Conservation (phyloP, 805 yeast species). For the Candida argentea region DNA sequence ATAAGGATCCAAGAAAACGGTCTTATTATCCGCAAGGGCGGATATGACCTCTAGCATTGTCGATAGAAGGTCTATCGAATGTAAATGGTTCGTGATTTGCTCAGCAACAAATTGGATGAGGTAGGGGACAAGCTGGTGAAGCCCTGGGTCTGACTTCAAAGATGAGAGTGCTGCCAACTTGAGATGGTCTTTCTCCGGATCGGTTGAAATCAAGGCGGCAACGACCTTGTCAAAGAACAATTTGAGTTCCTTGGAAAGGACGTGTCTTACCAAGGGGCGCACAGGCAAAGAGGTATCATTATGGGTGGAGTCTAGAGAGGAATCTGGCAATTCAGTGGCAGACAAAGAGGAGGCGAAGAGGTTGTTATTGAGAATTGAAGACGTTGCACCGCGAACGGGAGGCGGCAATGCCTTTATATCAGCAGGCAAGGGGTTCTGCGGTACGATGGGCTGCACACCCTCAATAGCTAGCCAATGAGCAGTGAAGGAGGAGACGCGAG, state of each 20-base stretch:
- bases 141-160: slow-evolving; percentile 83
- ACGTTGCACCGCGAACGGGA: slow-evolving; percentile 71
- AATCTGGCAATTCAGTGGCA: slow-evolving; percentile 21
- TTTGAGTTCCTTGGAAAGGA: slow-evolving; percentile 87
- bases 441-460: slow-evolving; percentile 96
- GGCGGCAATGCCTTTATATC: slow-evolving; percentile 77
- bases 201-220: slow-evolving; percentile 57
- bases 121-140: slow-evolving; percentile 94
- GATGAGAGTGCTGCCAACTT: slow-evolving; percentile 78
- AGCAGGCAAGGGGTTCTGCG: slow-evolving; percentile 83
- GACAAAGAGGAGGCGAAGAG: slow-evolving; percentile 16
- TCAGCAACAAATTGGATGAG: slow-evolving; percentile 94
- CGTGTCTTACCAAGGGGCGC: slow-evolving; percentile 90
- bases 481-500: slow-evolving; percentile 83
- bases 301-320: slow-evolving; percentile 8
- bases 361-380: slow-evolving; percentile 32
- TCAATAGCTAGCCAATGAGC: slow-evolving; percentile 98
- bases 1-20: slow-evolving; percentile 88
- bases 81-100: slow-evolving; percentile 80
- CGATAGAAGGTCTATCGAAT: slow-evolving; percentile 56
- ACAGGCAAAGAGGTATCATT: slow-evolving; percentile 46
- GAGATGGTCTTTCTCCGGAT: slow-evolving; percentile 45
- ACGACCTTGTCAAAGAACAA: slow-evolving; percentile 87
- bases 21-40: slow-evolving; percentile 71
- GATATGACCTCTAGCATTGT: slow-evolving; percentile 86